phyloP scores from a whole-genome alignment of 176 grass and related monocot genomes.

The Lolium rigidum region DNA sequence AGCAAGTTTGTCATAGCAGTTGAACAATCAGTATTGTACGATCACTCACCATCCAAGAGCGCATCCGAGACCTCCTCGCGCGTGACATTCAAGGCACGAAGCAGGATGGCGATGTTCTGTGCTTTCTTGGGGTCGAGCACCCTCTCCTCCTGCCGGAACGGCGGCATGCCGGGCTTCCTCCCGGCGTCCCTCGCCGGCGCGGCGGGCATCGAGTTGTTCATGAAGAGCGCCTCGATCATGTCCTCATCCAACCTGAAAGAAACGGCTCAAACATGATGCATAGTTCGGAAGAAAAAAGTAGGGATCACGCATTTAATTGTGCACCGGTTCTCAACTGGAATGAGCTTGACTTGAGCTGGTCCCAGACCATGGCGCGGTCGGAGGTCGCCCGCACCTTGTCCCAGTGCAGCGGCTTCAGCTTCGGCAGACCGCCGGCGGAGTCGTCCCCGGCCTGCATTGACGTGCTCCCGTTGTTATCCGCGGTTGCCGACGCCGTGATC shows the following conservation, averaged over 20 bases:
- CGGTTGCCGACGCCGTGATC: conserved; percentile 43
- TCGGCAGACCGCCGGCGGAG: conserved; percentile 52
- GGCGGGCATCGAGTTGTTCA: conserved; percentile 70
- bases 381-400: conserved; percentile 95
- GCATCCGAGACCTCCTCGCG: conserved; percentile 89
- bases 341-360: conserved; percentile 97
- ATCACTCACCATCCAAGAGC: conserved; percentile 80
- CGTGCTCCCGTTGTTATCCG: conserved; percentile 52
- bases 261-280: conserved; percentile 27
- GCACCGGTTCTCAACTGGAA: conserved; percentile 79
- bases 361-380: conserved; percentile 96
- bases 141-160: conserved; percentile 89
- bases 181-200: conserved; percentile 57
- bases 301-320: not conserved
- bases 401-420: conserved; percentile 98
- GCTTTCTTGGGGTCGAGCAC: conserved; percentile 99
- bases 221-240: conserved; percentile 94
- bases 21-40: not conserved
- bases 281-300: not conserved
- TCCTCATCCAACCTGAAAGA: conserved; percentile 88
- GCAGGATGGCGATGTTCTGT: conserved; percentile 94
- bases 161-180: conserved; percentile 51
- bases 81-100: conserved; percentile 95
- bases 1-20: not conserved
- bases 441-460: conserved; percentile 42